Percentiles rank a stretch among this genome's conserved stretches.
Conservation (phyloP, 495 filamentous ascomycete genomes). For the Aspergillus panamensis region DNA sequence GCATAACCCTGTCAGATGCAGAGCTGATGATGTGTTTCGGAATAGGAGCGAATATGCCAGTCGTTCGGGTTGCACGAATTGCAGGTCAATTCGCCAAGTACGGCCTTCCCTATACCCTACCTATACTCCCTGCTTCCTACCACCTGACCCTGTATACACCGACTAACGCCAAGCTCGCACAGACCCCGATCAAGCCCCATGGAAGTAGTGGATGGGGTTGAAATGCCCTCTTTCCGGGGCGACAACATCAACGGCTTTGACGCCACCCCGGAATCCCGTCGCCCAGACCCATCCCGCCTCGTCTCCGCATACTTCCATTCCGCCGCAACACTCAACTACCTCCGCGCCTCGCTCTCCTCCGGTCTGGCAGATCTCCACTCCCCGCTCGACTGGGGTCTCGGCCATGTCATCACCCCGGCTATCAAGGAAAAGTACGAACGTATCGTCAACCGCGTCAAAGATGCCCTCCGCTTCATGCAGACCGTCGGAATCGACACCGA, state of each 20-base stretch:
- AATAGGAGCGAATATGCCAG: conserved; percentile 73
- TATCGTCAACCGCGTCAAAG: conserved; percentile 81
- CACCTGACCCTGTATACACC: neutral
- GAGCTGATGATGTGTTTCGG: neutral
- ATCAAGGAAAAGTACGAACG: conserved; percentile 79
- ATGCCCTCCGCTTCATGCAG: conserved; percentile 91
- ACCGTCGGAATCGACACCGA: conserved; percentile 90
- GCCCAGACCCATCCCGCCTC: conserved; percentile 75
- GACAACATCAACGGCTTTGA: conserved; percentile 93
- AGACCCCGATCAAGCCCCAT: conserved; percentile 82
- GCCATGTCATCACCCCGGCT: conserved; percentile 80
- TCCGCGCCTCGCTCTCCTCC: conserved; percentile 75
- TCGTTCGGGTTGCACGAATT: conserved; percentile 92
- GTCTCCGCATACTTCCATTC: conserved; percentile 96
- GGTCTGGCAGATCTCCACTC: conserved; percentile 92
- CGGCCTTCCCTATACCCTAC: conserved; percentile 1
- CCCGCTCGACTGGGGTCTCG: conserved; percentile 90
- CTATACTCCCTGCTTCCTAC: neutral
- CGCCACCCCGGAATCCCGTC: conserved; percentile 56
- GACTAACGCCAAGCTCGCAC: conserved; percentile 10
- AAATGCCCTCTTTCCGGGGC: conserved; percentile 86
- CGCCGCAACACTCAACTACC: conserved; percentile 86
- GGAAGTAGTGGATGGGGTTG: conserved; percentile 72
- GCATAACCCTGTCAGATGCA: neutral
- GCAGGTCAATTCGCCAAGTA: conserved; percentile 93